Percentiles rank a stretch among this genome's conserved stretches.
phyloP scores from a whole-genome alignment of 306 rosid species.

The Oemleria cerasiformis region DNA sequence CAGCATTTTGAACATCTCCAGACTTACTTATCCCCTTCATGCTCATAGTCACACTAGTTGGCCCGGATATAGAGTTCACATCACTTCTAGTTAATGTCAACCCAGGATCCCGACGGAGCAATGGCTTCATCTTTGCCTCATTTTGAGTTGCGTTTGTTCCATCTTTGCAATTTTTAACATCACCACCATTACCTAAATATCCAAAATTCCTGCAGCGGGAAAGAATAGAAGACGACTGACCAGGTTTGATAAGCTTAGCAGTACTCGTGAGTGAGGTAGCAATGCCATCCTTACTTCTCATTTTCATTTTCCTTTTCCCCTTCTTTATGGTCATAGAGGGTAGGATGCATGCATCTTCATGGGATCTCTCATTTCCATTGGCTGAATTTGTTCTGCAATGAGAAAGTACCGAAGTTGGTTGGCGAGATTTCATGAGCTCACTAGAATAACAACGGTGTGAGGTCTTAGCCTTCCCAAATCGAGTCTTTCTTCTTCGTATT shows the following conservation, averaged over 20 bases:
- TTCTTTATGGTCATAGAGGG: conserved; percentile 20
- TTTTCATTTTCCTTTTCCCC: conserved; percentile 24
- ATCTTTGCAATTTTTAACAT: conserved; percentile 34
- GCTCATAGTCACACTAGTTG: conserved; percentile 31
- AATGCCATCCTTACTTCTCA: conserved; percentile 16
- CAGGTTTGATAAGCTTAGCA: background rate
- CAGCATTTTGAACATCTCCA: conserved; percentile 28
- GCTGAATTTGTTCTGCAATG: background rate
- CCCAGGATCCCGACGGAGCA: conserved; percentile 37
- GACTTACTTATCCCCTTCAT: conserved; percentile 19
- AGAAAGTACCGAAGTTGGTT: conserved; percentile 33
- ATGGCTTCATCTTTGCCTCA: conserved; percentile 34
- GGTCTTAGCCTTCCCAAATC: conserved; percentile 33
- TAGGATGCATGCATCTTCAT: conserved; percentile 24
- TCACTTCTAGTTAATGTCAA: conserved; percentile 26
- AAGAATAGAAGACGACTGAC: conserved; percentile 40
- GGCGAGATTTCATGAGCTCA: conserved; percentile 24
- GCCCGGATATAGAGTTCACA: conserved; percentile 32
- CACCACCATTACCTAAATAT: conserved; percentile 25
- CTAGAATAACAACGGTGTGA: conserved; percentile 7
- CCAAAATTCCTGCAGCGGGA: conserved; percentile 40
- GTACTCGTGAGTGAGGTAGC: conserved; percentile 16
- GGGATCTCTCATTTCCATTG: conserved; percentile 17
- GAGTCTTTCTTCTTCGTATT: conserved; percentile 30
- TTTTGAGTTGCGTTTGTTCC: conserved; percentile 21